phyloP scores from a whole-genome alignment of 2,329 filamentous ascomycete genomes.

The Whalleya microplaca region DNA sequence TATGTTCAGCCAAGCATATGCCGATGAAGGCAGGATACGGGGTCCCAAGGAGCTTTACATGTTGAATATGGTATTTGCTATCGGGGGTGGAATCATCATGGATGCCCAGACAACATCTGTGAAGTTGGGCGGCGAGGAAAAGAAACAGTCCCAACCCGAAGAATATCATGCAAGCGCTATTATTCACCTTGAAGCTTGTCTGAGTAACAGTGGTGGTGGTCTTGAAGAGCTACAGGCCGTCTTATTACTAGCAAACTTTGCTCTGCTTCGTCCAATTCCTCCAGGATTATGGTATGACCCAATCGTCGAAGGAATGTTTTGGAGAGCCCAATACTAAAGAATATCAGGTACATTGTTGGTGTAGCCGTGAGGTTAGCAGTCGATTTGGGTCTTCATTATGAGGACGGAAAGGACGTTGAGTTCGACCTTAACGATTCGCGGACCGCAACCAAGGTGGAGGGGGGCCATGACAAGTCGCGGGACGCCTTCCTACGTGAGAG shows the following conservation, averaged over 20 bases:
- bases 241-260: slow-evolving; percentile 86
- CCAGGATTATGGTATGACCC: slow-evolving; percentile 77
- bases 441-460: slow-evolving; percentile 42
- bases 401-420: slow-evolving; percentile 74
- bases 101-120: slow-evolving; percentile 55
- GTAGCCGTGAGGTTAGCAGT: slow-evolving; percentile 89
- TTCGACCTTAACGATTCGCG: slow-evolving; percentile 58
- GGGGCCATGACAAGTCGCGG: slow-evolving; percentile 37
- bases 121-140: slow-evolving; percentile 37
- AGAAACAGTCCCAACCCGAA: slow-evolving; percentile 74
- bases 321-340: slow-evolving; percentile 11
- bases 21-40: slow-evolving; percentile 65
- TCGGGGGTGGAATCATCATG: slow-evolving; percentile 91
- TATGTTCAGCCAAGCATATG: slow-evolving; percentile 82
- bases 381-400: slow-evolving; percentile 89
- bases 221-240: slow-evolving; percentile 95
- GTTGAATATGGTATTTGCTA: slow-evolving; percentile 96
- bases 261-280: slow-evolving; percentile 85
- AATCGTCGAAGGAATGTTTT: not conserved
- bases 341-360: slow-evolving; percentile 79
- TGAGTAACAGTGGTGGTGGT: slow-evolving; percentile 84
- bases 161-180: slow-evolving; percentile 97
- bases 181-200: slow-evolving; percentile 84
- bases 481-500: slow-evolving; percentile 54
- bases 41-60: slow-evolving; percentile 86